Conservation (phyloP, 2,329 filamentous ascomycete genomes). For the Fusarium pininemorale region DNA sequence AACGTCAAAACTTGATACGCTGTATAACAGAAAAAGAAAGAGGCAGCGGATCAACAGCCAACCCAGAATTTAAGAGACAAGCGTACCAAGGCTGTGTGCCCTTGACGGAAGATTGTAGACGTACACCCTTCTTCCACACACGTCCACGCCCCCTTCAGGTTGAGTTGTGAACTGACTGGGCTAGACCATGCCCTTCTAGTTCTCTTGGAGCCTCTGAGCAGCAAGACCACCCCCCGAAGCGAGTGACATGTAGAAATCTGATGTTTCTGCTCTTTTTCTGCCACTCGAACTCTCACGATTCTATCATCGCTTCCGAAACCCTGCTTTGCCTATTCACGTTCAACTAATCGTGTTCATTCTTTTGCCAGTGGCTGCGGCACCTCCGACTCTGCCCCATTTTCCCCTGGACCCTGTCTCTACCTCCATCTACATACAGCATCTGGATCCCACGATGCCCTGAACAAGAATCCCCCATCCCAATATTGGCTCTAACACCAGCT, state of each 20-base stretch:
- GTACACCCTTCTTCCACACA: conserved; percentile 23
- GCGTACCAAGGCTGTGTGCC: conserved; percentile 29
- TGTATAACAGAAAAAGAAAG: conserved; percentile 6
- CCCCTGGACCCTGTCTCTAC: conserved; percentile 36
- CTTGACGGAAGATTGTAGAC: conserved; percentile 20
- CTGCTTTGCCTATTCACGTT: conserved; percentile 27
- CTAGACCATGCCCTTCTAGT: conserved; percentile 31
- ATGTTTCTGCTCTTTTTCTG: conserved; percentile 37
- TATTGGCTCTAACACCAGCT: conserved; percentile 21
- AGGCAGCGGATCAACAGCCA: conserved; percentile 7
- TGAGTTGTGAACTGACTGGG: conserved; percentile 15
- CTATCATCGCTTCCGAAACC: conserved; percentile 36
- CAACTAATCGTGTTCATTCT: conserved; percentile 24
- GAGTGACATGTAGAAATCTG: conserved; percentile 36
- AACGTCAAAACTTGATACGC: conserved; percentile 17
- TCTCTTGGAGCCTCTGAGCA: conserved; percentile 19
- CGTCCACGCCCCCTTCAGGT: conserved; percentile 23
- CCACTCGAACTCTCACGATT: conserved; percentile 34
- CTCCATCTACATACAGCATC: conserved; percentile 26
- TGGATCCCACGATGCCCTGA: conserved; percentile 33
- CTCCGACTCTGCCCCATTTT: conserved; percentile 19
- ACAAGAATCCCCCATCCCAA: conserved; percentile 25
- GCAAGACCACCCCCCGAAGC: conserved; percentile 29
- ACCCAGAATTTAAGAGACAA: conserved; percentile 18
- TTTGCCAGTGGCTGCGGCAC: conserved; percentile 39